phyloP scores from a whole-genome alignment of 805 yeast genomes.

The Maudiozyma barnettii region DNA sequence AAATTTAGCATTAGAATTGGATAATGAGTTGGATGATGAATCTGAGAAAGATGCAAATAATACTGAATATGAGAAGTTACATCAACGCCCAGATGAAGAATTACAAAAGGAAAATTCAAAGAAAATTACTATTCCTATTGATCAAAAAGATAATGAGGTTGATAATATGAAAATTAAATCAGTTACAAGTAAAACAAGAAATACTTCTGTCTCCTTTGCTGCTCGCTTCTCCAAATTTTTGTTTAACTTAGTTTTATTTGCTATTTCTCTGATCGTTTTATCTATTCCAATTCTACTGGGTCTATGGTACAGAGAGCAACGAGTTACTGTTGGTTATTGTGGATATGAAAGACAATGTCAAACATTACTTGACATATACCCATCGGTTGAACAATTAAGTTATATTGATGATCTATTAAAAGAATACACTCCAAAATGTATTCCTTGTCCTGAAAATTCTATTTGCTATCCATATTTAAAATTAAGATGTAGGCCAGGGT shows the following conservation, averaged over 20 bases:
- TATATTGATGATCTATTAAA: conserved; percentile 39
- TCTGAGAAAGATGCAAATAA: neutral
- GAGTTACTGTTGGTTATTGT: conserved; percentile 61
- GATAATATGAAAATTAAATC: neutral
- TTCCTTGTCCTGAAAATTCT: conserved; percentile 74
- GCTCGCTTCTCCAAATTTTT: neutral
- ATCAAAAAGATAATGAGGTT: neutral
- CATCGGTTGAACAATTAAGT: conserved; percentile 24
- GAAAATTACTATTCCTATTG: neutral
- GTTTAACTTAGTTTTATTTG: conserved; percentile 13
- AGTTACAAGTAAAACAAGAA: neutral
- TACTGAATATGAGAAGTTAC: neutral
- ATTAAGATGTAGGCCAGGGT: conserved; percentile 62
- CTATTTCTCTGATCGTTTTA: conserved; percentile 30
- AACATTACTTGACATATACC: conserved; percentile 24
- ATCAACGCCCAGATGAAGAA: neutral
- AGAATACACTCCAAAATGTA: conserved; percentile 50
- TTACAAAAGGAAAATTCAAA: neutral
- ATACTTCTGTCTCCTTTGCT: neutral
- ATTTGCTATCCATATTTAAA: conserved; percentile 54
- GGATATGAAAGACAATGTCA: conserved; percentile 42
- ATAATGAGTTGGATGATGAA: neutral
- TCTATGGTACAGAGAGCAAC: conserved; percentile 58
- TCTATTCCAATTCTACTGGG: conserved; percentile 34
- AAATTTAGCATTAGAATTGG: neutral